Conservation (phyloP, 2,329 filamentous ascomycete species). For the Colletotrichum kahawae region DNA sequence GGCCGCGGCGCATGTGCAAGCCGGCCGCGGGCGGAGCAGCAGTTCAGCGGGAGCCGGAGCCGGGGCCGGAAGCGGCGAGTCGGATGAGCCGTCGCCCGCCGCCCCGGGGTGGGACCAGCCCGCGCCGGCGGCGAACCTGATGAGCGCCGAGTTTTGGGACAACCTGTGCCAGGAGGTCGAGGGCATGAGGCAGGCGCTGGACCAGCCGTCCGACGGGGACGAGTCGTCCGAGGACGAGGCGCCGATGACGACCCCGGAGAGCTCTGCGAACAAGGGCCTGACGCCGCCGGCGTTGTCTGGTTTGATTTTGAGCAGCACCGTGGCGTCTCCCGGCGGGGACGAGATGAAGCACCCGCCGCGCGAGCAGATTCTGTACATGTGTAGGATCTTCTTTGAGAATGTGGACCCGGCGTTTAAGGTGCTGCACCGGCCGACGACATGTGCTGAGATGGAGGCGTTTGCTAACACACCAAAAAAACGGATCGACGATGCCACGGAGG, state of each 20-base stretch:
- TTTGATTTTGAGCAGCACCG: slow-evolving; percentile 21
- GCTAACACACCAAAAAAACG: slow-evolving; percentile 25
- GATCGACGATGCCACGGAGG: slow-evolving; percentile 31
- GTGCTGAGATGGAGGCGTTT: slow-evolving; percentile 31
- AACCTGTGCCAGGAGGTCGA: slow-evolving; percentile 49
- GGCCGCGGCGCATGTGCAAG: not conserved
- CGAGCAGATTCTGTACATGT: slow-evolving; percentile 41
- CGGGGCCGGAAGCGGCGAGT: not conserved
- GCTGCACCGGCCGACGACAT: slow-evolving; percentile 46
- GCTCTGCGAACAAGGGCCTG: slow-evolving; percentile 25
- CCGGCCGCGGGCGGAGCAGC: slow-evolving; percentile 19
- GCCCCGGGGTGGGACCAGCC: slow-evolving; percentile 17
- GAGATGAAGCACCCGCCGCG: slow-evolving; percentile 37
- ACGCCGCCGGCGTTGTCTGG: slow-evolving; percentile 29
- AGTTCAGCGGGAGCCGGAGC: slow-evolving; percentile 17
- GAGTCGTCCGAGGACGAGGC: slow-evolving; percentile 33
- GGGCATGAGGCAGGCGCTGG: slow-evolving; percentile 47
- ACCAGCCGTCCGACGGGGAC: slow-evolving; percentile 45
- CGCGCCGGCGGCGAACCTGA: slow-evolving; percentile 37
- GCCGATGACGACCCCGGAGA: slow-evolving; percentile 36
- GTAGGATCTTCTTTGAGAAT: slow-evolving; percentile 40
- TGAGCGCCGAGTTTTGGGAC: slow-evolving; percentile 50
- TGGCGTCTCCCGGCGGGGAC: not conserved
- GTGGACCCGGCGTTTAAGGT: slow-evolving; percentile 51
- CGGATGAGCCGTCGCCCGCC: not conserved